Evolutionary conservation across 805 yeast species (phyloP), one percentile per base, ranked within the genome.

Genomic region (Metschnikowia bowlesiae): DNA sequence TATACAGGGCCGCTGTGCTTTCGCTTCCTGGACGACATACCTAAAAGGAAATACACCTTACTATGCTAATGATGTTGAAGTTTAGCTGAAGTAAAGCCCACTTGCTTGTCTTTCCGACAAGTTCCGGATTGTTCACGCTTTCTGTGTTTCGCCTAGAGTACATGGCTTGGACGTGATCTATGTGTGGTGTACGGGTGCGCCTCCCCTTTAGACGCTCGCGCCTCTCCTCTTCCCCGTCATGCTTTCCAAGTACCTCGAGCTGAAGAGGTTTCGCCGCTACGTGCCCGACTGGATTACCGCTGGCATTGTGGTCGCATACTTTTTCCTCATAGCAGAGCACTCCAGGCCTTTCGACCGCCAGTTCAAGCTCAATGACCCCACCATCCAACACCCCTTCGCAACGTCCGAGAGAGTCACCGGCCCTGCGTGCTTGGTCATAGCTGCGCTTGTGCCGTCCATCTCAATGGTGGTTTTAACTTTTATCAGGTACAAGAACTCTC

Each of bases 331-430:
- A 10, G 68, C 71, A 6, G 73, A 71, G 48, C 53, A 53, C 8
- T 64, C 71, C 5, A 53, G 47, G 47, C 76, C 75, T 9, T 71
- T 70, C 49, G 47, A 57, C 33, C 61, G 75, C 44, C 71, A 71
- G 52, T 71, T 71, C 51, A 62, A 63, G 28, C 48, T 68, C 22
- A 50, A 56, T 30, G 74, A 71, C 52, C 56, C 58, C 7, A 51
- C 68, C 9, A 62, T 71, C 39, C 64, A 69, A 35, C 74, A 71
- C 54, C 75, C 75, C 7, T 70, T 68, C 46, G 63, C 72, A 3
- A 44, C 39, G 1, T 32, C 44, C 2, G 75, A 71, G 52, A 54
- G 73, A 11, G 72, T 71, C 32, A 57, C 68, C 10, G 40, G 63
- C 46, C 49, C 31, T 37, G 37, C 40, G 51, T 71, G 75, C 49